These are phyloP conservation scores for Cladobotryum protrusum DNA, from an alignment of 2,329 filamentous ascomycete species.

Conservation along the genomic window DNA sequence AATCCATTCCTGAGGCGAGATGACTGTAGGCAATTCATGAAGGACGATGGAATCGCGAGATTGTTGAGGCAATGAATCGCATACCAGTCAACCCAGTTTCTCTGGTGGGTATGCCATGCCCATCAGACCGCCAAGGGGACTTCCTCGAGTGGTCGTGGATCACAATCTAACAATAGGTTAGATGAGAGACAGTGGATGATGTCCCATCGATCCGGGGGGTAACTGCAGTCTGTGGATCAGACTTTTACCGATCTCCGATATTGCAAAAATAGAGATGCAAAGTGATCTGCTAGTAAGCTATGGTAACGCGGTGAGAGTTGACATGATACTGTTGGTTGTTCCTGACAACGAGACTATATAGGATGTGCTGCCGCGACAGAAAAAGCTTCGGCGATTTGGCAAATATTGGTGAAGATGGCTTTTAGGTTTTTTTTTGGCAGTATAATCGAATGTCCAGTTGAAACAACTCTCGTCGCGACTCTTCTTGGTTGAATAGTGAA, in stretches of 20 bases:
- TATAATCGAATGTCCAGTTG: too few relatives aligned
- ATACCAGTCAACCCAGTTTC: neutral
- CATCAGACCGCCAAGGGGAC: neutral
- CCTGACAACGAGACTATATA: neutral
- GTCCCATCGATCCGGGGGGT: too few relatives aligned
- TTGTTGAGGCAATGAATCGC: neutral
- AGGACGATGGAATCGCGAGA: neutral
- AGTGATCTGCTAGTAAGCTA: neutral
- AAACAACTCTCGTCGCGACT: too few relatives aligned
- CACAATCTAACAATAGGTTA: too few relatives aligned
- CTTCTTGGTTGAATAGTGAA: too few relatives aligned
- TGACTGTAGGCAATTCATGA: neutral
- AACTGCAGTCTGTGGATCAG: too few relatives aligned
- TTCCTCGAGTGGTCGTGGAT: too few relatives aligned
- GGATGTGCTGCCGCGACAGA: neutral
- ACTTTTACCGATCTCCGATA: too few relatives aligned
- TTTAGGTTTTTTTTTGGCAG: neutral
- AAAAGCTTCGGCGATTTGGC: neutral
- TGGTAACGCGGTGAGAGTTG: neutral
- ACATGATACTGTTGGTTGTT: neutral
- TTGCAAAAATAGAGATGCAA: too few relatives aligned
- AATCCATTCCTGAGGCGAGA: neutral
- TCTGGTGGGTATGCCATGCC: neutral
- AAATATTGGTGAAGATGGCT: neutral
- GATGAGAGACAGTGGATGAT: neutral